Evolutionary conservation across 78 protist species (phyloP).

Genomic region (Ministeria vibrans): DNA sequence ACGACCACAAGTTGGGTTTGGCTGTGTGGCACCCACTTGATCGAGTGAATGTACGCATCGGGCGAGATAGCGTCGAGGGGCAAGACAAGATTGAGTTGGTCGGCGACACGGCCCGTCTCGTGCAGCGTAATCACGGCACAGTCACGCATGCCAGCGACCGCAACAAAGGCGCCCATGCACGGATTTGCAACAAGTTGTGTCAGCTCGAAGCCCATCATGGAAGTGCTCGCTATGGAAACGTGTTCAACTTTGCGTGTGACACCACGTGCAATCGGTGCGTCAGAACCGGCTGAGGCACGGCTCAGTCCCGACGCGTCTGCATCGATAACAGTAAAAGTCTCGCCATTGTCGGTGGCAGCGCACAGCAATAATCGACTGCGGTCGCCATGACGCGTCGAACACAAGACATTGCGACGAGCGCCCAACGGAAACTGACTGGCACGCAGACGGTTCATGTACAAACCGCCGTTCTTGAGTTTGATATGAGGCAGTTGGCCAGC

Average conservation of each 20-base stretch:
- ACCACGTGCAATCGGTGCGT: not conserved
- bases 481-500: not conserved
- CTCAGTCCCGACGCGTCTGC: not conserved
- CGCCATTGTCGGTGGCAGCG: not conserved
- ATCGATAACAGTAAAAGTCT: not conserved
- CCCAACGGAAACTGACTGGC: not conserved
- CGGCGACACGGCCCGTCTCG: not conserved
- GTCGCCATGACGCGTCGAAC: not conserved
- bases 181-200: slow-evolving; percentile 28
- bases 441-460: not conserved
- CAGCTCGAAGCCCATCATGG: not conserved
- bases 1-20: slow-evolving; percentile 40
- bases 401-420: not conserved
- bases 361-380: not conserved
- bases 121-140: slow-evolving; percentile 14
- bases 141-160: slow-evolving; percentile 44
- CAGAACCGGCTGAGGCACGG: not conserved
- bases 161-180: slow-evolving; percentile 22
- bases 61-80: slow-evolving; percentile 22
- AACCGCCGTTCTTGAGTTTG: not conserved
- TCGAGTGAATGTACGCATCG: slow-evolving; percentile 19
- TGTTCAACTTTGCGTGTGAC: too few species aligned
- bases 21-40: slow-evolving; percentile 53
- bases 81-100: slow-evolving; percentile 28
- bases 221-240: too few species aligned